Base-by-base conservation (phyloP, 305 asterid species). In the Plantago coronopus region DNA sequence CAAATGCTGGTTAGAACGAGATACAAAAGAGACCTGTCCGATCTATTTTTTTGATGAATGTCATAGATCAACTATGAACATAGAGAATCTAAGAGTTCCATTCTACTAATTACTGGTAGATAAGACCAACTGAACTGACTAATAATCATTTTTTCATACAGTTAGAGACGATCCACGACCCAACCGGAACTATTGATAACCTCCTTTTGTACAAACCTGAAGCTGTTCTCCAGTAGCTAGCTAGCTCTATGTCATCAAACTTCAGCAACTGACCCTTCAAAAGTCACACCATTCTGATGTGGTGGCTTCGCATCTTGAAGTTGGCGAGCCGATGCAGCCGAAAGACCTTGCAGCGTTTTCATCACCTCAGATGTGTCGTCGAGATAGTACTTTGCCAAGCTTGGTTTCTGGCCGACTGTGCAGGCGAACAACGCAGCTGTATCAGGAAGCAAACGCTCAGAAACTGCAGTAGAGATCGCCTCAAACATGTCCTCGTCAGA, bases 401-500 rank as follows among this genome's bases (percentile, higher is more conserved):
- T 88, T 6, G 96, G 96, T 63, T 88, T 88, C 61, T 86, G 93
- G 12, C 96, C 96, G 0, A 86, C 95, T 0, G 95, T 83, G 76
- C 96, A 88, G 5, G 93, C 95, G 9, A 86, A 88, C 2, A 88
- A 84, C 64, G 80, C 77, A 0, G 90, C 79, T 0, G 67, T 71
- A 10, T 70, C 83, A 0, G 82, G 84, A 62, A 86, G 62, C 2
- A 77, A 57, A 7, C 54, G 79, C 55, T 75, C 72, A 3, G 74
- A 71, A 2, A 75, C 79, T 2, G 79, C 75, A 48, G 73, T 80
- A 15, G 87, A 78, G 37, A 88, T 76, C 29, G 85, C 81, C 77
- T 82, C 96, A 8, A 88, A 86, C 96, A 88, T 88, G 74, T 88
- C 95, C 63, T 88, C 95, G 3, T 88, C 96, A 0, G 96, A 88